phyloP scores from a whole-genome alignment of 2,329 filamentous ascomycete genomes.

The Salinomyces thailandicus region DNA sequence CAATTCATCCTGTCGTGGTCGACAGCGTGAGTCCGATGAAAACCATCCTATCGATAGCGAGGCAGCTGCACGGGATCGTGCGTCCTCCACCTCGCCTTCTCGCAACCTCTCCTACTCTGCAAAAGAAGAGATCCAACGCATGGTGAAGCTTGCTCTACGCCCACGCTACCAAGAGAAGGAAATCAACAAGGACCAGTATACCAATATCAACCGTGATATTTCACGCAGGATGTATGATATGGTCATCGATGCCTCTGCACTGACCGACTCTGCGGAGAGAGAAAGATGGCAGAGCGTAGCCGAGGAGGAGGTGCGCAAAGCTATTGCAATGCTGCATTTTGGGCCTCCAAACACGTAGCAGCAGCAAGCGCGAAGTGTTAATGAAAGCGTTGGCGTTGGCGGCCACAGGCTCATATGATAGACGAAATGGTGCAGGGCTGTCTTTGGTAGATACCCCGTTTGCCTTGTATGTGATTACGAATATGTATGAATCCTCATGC shows the following conservation, averaged over 20 bases:
- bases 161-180: conserved; percentile 71
- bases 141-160: conserved; percentile 73
- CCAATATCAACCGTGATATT: conserved; percentile 79
- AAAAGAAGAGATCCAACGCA: conserved; percentile 79
- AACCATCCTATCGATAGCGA: conserved; percentile 13
- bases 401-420: not conserved
- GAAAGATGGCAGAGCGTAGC: conserved; percentile 68
- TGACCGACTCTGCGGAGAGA: conserved; percentile 54
- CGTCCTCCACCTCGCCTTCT: conserved; percentile 21
- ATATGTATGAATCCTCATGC: no score
- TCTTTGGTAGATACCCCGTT: conserved; percentile 2
- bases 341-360: not conserved
- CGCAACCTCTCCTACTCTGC: conserved; percentile 61
- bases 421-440: not conserved
- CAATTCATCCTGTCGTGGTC: conserved; percentile 11
- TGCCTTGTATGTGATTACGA: no score
- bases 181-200: conserved; percentile 82
- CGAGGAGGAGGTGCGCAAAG: conserved; percentile 64
- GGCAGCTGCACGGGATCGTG: conserved; percentile 9
- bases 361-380: not conserved
- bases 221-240: conserved; percentile 77
- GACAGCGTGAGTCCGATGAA: conserved; percentile 9
- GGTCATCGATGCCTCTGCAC: conserved; percentile 41
- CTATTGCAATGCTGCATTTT: conserved; percentile 37
- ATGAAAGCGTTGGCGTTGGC: not conserved